phyloP scores from a whole-genome alignment of 352 stramenopile species.

The Phytophthora capsici region DNA sequence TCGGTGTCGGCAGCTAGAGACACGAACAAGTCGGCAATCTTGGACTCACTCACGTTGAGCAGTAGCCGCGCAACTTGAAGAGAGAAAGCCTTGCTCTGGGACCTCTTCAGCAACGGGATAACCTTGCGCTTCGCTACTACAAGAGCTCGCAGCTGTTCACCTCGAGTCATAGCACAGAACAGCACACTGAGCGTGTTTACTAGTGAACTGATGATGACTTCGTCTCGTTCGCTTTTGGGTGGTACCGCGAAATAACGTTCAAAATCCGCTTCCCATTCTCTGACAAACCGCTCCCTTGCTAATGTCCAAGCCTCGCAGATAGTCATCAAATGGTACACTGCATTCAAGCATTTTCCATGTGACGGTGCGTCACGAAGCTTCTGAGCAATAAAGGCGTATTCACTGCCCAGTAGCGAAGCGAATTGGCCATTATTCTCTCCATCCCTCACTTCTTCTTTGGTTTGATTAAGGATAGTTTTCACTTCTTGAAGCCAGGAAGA shows the following conservation, averaged over 20 bases:
- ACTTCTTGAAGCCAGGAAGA: constrained; percentile 34
- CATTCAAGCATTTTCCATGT: constrained; percentile 70
- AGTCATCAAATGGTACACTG: constrained; percentile 60
- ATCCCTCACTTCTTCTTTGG: constrained; percentile 1
- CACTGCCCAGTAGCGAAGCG: constrained; percentile 5
- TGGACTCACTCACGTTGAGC: constrained; percentile 52
- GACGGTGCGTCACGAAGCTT: constrained; percentile 52
- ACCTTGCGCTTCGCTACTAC: constrained; percentile 60
- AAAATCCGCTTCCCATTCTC: constrained; percentile 54
- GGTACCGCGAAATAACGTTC: constrained; percentile 47
- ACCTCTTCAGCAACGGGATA: constrained; percentile 52
- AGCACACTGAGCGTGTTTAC: constrained; percentile 46
- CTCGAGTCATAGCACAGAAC: constrained; percentile 42
- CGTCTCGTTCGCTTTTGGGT: constrained; percentile 58
- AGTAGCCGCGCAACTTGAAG: constrained; percentile 54
- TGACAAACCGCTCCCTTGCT: constrained; percentile 34
- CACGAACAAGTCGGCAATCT: constrained; percentile 58
- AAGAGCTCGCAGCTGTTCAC: constrained; percentile 51
- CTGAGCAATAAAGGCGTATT: constrained; percentile 37
- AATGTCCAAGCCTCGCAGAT: constrained; percentile 34
- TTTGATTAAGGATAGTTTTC: constrained; percentile 9
- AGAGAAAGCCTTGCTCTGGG: constrained; percentile 37
- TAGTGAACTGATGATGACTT: constrained; percentile 58
- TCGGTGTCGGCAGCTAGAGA: constrained; percentile 67
- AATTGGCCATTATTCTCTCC: constrained; percentile 1